Evolutionary conservation across 495 filamentous ascomycete species (phyloP), one percentile per base, ranked within the genome.

Genomic region (Oleoguttula mirabilis): DNA sequence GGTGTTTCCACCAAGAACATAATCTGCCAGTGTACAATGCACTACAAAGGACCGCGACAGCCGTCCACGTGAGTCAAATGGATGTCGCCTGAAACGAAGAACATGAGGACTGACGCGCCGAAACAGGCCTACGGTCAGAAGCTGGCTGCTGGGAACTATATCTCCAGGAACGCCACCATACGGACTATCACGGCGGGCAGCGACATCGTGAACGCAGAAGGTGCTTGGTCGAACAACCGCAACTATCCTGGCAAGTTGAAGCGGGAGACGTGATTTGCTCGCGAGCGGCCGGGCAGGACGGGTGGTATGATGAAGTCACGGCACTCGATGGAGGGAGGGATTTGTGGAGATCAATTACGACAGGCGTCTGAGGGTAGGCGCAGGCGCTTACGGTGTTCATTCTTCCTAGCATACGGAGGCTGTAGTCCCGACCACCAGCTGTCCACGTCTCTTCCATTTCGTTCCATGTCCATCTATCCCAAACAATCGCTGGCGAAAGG

Each of bases 221-320:
- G 30, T 16, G 49, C 45, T 10, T 60, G 57, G 57, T 33, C 41
- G 17, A 32, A 35, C 21, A 45, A 48, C 10, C 32, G 45, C 6
- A 59, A 56, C 44, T 45, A 52, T 20, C 54, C 56, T 3, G 54
- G 54, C n/a, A n/a, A 19, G 8, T 21, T 37, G n/a, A n/a, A n/a
- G n/a, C n/a, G n/a, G n/a, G n/a, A n/a, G n/a, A n/a, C n/a, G n/a
- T n/a, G n/a, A n/a, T n/a, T n/a, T n/a, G n/a, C n/a, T n/a, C n/a
- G n/a, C n/a, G n/a, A n/a, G n/a, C n/a, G n/a, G n/a, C n/a, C n/a
- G n/a, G n/a, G n/a, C n/a, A n/a, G n/a, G n/a, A n/a, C n/a, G n/a
- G n/a, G n/a, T n/a, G n/a, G n/a, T n/a, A n/a, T n/a, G n/a, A n/a
- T n/a, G n/a, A n/a, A n/a, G n/a, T n/a, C n/a, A n/a, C n/a, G n/a